phyloP scores from a whole-genome alignment of 2,329 filamentous ascomycete genomes.

The Akanthomyces lecanii region DNA sequence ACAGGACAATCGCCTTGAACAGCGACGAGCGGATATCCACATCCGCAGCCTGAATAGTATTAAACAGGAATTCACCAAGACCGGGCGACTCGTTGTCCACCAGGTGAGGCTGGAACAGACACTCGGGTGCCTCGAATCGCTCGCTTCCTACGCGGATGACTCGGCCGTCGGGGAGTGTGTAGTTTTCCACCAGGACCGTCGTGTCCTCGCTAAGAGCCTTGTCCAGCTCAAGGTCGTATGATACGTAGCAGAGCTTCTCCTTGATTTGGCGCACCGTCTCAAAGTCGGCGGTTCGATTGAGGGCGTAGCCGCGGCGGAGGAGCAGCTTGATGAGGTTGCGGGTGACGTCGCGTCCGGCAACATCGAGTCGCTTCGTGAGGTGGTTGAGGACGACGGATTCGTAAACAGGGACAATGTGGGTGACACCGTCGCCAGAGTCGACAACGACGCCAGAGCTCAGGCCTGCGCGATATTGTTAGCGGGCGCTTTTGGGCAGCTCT shows the following conservation, averaged over 20 bases:
- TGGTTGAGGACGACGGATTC: slow-evolving; percentile 98
- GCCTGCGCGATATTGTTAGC: slow-evolving; percentile 43
- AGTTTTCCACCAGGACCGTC: slow-evolving; percentile 93
- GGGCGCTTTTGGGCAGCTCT: background rate
- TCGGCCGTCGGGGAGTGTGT: slow-evolving; percentile 92
- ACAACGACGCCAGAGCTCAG: slow-evolving; percentile 94
- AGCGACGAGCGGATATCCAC: slow-evolving; percentile 90
- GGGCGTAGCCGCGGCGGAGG: slow-evolving; percentile 86
- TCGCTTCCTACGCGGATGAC: slow-evolving; percentile 96
- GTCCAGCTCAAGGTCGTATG: slow-evolving; percentile 94
- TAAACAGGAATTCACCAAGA: slow-evolving; percentile 96
- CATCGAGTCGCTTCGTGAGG: slow-evolving; percentile 87
- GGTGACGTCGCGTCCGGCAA: slow-evolving; percentile 96
- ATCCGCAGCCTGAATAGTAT: slow-evolving; percentile 94
- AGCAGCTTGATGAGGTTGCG: slow-evolving; percentile 95
- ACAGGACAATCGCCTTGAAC: slow-evolving; percentile 96
- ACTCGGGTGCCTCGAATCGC: slow-evolving; percentile 96
- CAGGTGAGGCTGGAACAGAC: slow-evolving; percentile 95
- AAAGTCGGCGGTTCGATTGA: slow-evolving; percentile 98
- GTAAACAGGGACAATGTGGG: slow-evolving; percentile 97
- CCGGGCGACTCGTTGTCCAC: slow-evolving; percentile 97
- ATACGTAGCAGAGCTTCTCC: slow-evolving; percentile 99
- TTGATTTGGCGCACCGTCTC: slow-evolving; percentile 99
- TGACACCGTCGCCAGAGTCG: slow-evolving; percentile 96
- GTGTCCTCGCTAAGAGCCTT: slow-evolving; percentile 96